These are phyloP conservation scores for Agrocybe chaxingu DNA, from an alignment of 768 basidiomycete genomes.

Conservation along the genomic window DNA sequence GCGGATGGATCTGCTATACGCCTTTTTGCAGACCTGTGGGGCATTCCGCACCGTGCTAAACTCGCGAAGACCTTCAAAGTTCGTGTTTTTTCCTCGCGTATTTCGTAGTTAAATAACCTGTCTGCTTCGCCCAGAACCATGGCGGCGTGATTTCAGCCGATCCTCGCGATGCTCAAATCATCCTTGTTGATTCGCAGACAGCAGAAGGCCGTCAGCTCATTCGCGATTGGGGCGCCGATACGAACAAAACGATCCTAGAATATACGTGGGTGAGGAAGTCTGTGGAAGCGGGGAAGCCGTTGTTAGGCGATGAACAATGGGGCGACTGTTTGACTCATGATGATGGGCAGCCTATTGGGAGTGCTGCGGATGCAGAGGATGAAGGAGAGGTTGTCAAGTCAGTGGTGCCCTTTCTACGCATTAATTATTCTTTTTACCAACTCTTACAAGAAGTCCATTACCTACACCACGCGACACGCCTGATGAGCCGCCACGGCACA, in stretches of 20 bases:
- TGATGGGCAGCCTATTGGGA: conserved; percentile 31
- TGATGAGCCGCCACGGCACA: conserved; percentile 19
- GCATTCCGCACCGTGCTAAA: conserved; percentile 42
- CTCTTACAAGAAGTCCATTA: conserved; percentile 49
- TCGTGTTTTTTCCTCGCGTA: background rate
- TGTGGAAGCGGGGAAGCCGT: conserved; percentile 36
- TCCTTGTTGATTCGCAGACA: conserved; percentile 55
- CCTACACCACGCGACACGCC: conserved; percentile 61
- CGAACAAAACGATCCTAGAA: conserved; percentile 44
- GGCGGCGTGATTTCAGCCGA: conserved; percentile 50
- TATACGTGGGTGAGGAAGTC: conserved; percentile 44
- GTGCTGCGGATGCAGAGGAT: conserved; percentile 35
- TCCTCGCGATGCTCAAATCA: conserved; percentile 47
- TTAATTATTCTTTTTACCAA: conserved; percentile 13
- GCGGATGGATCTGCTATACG: conserved; percentile 37
- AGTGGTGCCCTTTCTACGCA: conserved; percentile 22
- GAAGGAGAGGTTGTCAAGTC: conserved; percentile 30
- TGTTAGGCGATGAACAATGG: conserved; percentile 47
- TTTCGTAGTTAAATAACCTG: conserved; percentile 1
- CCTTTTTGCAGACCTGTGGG: conserved; percentile 49
- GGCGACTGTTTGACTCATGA: conserved; percentile 40
- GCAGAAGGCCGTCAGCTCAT: conserved; percentile 52
- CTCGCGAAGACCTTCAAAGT: conserved; percentile 51
- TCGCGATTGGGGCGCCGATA: conserved; percentile 50
- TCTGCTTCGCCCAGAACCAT: conserved; percentile 35